Percentiles rank a stretch among this genome's conserved stretches.
Conservation (phyloP, 2,329 filamentous ascomycete genomes). For the Albifimbria verrucaria region DNA sequence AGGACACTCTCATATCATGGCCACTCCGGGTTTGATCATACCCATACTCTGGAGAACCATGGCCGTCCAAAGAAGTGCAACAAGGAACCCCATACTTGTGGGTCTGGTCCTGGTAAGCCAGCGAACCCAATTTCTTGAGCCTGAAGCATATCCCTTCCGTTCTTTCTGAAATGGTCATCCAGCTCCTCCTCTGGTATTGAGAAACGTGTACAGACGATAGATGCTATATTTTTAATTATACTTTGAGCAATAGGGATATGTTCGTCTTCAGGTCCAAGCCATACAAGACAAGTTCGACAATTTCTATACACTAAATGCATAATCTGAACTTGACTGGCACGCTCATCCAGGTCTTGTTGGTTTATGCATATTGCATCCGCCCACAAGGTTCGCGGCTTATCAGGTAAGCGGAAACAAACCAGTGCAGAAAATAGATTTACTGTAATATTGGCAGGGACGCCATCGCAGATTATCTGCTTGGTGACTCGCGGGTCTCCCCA, state of each 20-base stretch:
- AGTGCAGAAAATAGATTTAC: not conserved
- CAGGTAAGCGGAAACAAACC: not conserved
- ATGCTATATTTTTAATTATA: not conserved
- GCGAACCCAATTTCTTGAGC: not conserved
- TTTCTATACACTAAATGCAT: not conserved
- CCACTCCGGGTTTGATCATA: not conserved
- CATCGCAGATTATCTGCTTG: not conserved
- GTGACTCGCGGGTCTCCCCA: not conserved
- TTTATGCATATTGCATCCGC: slow-evolving; percentile 1
- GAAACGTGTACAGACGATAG: not conserved
- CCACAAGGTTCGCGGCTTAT: not conserved
- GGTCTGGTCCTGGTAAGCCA: not conserved
- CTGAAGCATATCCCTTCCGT: not conserved
- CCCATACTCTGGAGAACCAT: slow-evolving; percentile 1
- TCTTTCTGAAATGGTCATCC: not conserved
- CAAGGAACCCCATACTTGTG: not conserved
- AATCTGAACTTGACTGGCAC: not conserved
- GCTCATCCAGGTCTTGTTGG: not conserved
- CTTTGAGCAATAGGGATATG: not conserved
- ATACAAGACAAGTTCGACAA: not conserved
- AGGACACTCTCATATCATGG: not conserved
- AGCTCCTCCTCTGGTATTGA: not conserved
- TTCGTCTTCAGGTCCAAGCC: not conserved
- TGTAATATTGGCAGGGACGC: not conserved
- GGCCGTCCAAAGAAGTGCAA: not conserved